Conservation (phyloP, 2,329 filamentous ascomycete species). For the Fusarium sp. region DNA sequence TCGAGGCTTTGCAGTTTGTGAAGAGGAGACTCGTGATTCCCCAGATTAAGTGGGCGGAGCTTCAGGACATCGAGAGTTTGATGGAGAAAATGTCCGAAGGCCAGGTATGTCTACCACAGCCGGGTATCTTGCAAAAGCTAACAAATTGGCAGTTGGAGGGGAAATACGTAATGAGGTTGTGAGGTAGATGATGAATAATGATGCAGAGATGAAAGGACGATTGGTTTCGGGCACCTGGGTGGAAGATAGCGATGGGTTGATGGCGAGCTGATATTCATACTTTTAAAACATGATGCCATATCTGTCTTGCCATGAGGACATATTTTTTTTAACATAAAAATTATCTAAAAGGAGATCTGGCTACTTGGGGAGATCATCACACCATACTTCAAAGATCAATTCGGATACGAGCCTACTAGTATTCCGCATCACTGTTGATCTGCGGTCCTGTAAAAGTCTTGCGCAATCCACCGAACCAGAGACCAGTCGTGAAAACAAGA, state of each 20-base stretch:
- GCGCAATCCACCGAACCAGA: constrained; percentile 37
- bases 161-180: constrained; percentile 37
- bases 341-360: not conserved
- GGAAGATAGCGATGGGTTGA: not conserved
- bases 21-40: constrained; percentile 29
- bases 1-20: constrained; percentile 57
- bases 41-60: constrained; percentile 22
- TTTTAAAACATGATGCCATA: not conserved
- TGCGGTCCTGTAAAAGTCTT: constrained; percentile 42
- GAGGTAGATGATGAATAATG: fast-evolving
- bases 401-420: not conserved
- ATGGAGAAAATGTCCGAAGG: constrained; percentile 35
- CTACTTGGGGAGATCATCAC: not conserved
- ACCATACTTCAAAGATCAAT: not conserved
- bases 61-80: constrained; percentile 30
- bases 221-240: not conserved
- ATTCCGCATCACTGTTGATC: constrained; percentile 4
- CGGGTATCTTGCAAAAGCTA: not conserved
- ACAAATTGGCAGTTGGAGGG: constrained; percentile 7
- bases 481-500: constrained; percentile 26
- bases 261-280: not conserved
- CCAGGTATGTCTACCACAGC: constrained; percentile 7
- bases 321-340: not conserved
- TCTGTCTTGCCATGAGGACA: not conserved
- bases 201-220: not conserved